Conservation (phyloP, 306 rosid genomes). For the Psophocarpus tetragonolobus region DNA sequence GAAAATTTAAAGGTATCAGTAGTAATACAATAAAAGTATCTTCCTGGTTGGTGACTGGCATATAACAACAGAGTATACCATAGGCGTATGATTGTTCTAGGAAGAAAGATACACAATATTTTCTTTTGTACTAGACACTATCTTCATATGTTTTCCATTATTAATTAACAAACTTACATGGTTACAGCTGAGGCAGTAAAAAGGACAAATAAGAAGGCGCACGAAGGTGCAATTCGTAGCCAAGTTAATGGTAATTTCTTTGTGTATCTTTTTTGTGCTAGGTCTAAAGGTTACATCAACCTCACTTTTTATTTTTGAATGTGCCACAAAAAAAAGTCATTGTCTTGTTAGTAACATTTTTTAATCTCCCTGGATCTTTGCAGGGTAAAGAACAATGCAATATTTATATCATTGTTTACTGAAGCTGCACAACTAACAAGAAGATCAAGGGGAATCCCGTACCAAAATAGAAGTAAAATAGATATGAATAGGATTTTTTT, state of each 20-base stretch:
- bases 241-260: slow-evolving; percentile 49
- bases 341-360: background rate
- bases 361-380: slow-evolving; percentile 25
- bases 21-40: background rate
- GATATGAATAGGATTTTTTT: slow-evolving; percentile 1
- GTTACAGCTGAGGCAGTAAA: slow-evolving; percentile 62
- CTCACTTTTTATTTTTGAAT: background rate
- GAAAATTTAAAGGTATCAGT: slow-evolving; percentile 76
- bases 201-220: slow-evolving; percentile 49
- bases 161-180: slow-evolving; percentile 31
- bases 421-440: slow-evolving; percentile 29
- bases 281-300: background rate
- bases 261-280: background rate
- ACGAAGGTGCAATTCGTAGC: slow-evolving; percentile 23
- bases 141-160: slow-evolving; percentile 18
- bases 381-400: slow-evolving; percentile 49
- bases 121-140: background rate
- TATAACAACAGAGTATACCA: background rate
- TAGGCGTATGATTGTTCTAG: background rate
- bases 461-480: slow-evolving; percentile 9
- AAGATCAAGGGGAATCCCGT: background rate
- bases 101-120: slow-evolving; percentile 29
- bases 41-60: slow-evolving; percentile 30
- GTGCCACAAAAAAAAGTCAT: background rate
- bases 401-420: slow-evolving; percentile 14